Percentiles rank a stretch among this genome's conserved stretches.
These are phyloP conservation scores for Haemoproteus tartakovskyi DNA, from an alignment of 169 alveolate genomes.

Conservation along the genomic window DNA sequence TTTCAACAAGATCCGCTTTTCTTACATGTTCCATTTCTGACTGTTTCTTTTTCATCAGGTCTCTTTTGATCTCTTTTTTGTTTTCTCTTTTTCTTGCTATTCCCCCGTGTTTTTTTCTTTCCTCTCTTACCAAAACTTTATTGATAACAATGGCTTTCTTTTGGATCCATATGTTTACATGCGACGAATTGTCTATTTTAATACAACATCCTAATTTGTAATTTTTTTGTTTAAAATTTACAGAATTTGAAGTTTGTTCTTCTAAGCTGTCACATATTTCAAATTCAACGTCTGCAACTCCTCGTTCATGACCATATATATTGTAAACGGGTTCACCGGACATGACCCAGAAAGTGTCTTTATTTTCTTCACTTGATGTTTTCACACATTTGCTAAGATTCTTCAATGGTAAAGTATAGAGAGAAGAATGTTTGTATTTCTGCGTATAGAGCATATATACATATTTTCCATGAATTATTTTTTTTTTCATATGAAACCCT, in stretches of 20 bases:
- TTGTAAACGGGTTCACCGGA: constrained; percentile 66
- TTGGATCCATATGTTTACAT: constrained; percentile 56
- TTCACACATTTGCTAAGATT: constrained; percentile 34
- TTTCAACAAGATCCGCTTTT: too few species aligned
- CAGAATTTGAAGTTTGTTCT: constrained; percentile 1
- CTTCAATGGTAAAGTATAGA: constrained; percentile 34
- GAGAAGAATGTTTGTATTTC: constrained; percentile 21
- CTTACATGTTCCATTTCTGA: not conserved
- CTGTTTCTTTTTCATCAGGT: not conserved
- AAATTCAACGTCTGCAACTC: constrained; percentile 50
- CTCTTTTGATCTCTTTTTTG: not conserved
- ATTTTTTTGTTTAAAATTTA: constrained; percentile 41
- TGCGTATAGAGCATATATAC: constrained; percentile 45
- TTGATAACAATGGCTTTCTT: constrained; percentile 61
- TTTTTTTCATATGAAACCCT: constrained; percentile 44
- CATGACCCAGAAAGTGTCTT: constrained; percentile 19
- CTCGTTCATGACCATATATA: constrained; percentile 60
- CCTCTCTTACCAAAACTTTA: constrained; percentile 23
- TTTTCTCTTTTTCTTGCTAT: not conserved
- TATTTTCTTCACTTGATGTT: constrained; percentile 18
- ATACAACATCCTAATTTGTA: constrained; percentile 43
- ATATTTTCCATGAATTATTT: constrained; percentile 22
- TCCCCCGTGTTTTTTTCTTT: not conserved
- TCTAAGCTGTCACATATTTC: constrained; percentile 43
- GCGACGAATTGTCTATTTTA: constrained; percentile 21